Evolutionary conservation across 2,329 filamentous ascomycete species (phyloP).

Genomic region (Chaetomiaceae sp.): DNA sequence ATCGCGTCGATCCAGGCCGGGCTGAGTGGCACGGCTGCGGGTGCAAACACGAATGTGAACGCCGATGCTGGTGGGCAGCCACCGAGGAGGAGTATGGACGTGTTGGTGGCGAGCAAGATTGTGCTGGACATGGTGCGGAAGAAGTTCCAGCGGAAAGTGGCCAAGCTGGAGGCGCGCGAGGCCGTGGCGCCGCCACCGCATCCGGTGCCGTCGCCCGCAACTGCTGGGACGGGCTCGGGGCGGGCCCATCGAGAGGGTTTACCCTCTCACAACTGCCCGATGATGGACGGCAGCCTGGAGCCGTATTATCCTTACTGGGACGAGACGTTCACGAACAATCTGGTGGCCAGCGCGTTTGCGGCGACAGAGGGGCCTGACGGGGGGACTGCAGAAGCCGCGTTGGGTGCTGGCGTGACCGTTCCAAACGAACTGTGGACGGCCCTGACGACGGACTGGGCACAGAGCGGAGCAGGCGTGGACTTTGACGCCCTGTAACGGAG

Average conservation of each 20-base stretch:
- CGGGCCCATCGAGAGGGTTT: conserved; percentile 6
- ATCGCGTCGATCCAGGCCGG: background rate
- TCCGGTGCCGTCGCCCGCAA: conserved; percentile 3
- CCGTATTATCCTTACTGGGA: conserved; percentile 42
- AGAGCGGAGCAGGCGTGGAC: conserved; percentile 7
- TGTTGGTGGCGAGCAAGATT: conserved; percentile 40
- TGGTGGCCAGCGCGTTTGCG: conserved; percentile 5
- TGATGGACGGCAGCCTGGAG: conserved; percentile 47
- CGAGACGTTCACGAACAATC: conserved; percentile 26
- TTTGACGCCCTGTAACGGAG: background rate
- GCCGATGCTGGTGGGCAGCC: background rate
- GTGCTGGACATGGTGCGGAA: conserved; percentile 40
- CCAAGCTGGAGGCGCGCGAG: conserved; percentile 25
- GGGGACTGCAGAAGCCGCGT: conserved; percentile 2
- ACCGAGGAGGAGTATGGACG: conserved; percentile 32
- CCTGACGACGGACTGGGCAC: conserved; percentile 42
- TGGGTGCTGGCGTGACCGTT: background rate
- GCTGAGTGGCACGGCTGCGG: conserved; percentile 9
- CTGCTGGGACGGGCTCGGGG: too few species aligned
- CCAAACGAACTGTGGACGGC: conserved; percentile 44
- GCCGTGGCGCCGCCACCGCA: background rate
- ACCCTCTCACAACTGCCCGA: conserved; percentile 37
- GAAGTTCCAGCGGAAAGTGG: conserved; percentile 40
- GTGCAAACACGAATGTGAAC: background rate
- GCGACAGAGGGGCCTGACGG: conserved; percentile 4